Evolutionary conservation across 169 alveolate genomes (phyloP).

Genomic region (Eimeria tenella): DNA sequence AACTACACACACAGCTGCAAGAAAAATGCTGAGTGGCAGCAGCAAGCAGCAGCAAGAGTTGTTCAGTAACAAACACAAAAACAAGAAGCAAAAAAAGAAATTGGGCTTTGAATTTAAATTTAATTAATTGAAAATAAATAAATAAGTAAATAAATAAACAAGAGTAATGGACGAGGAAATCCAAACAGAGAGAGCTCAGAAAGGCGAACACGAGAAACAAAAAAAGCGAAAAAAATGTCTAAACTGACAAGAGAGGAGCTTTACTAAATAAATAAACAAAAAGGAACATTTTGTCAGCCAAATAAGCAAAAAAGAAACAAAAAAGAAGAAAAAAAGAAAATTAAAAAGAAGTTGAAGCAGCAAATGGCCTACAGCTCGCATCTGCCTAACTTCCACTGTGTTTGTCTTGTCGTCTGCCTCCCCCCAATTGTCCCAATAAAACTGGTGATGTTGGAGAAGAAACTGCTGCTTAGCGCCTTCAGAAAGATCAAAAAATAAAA

Average conservation of each 20-base stretch:
- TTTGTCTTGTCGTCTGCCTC: conserved; percentile 4
- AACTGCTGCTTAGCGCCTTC: conserved; percentile 28
- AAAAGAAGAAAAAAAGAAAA: neutral
- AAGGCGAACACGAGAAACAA: too few species aligned
- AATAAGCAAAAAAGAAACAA: neutral
- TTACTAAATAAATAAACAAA: neutral
- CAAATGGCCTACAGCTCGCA: conserved; percentile 11
- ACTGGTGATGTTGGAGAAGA: conserved; percentile 29
- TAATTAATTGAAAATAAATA: too few species aligned
- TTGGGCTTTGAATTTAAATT: too few species aligned
- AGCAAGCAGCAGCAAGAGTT: neutral
- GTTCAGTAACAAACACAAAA: neutral
- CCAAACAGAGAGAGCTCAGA: too few species aligned
- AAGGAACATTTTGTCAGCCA: neutral
- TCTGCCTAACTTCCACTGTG: neutral
- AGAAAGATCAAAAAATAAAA: neutral
- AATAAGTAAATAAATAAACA: neutral
- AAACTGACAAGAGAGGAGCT: neutral
- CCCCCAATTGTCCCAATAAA: conserved; percentile 13
- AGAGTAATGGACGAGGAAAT: neutral
- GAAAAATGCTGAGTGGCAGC: too few species aligned
- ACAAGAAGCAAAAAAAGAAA: neutral
- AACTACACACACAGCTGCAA: too few species aligned
- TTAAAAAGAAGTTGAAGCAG: neutral
- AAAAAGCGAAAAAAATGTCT: neutral